These are phyloP conservation scores for Botrytis byssoidea DNA, from an alignment of 2,329 filamentous ascomycete species.

Conservation along the genomic window DNA sequence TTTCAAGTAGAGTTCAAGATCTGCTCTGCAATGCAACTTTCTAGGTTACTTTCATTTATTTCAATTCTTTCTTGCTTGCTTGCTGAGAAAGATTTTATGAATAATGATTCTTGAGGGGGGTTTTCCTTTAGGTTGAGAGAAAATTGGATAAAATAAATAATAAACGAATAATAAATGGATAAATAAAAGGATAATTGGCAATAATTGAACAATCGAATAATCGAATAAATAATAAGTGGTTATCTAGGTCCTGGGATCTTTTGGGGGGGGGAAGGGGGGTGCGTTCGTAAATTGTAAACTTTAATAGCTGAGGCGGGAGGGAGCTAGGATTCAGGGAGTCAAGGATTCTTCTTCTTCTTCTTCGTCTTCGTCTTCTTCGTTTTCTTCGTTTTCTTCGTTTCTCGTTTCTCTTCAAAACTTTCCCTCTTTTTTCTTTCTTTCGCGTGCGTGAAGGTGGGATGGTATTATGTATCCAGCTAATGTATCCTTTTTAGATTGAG, in stretches of 20 bases:
- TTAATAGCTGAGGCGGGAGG: background rate
- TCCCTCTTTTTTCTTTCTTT: background rate
- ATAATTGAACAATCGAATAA: too few species aligned
- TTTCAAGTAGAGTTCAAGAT: conserved; percentile 3
- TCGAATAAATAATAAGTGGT: too few species aligned
- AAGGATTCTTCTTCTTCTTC: background rate
- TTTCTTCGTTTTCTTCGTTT: background rate
- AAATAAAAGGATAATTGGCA: background rate
- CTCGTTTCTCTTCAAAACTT: background rate
- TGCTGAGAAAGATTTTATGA: background rate
- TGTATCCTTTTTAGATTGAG: background rate
- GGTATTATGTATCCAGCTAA: background rate
- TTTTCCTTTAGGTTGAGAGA: too few species aligned
- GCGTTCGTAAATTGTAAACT: background rate
- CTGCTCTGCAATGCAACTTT: background rate
- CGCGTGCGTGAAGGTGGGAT: conserved; percentile 9
- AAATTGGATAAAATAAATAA: background rate
- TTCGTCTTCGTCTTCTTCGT: background rate
- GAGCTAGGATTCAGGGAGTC: background rate
- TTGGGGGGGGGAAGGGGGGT: background rate
- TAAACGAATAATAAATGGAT: background rate
- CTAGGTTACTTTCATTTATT: background rate
- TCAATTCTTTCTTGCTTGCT: background rate
- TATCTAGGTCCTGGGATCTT: background rate
- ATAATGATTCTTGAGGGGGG: background rate